Conservation (phyloP, 306 rosid species). For the Trichosanthes truncata region DNA sequence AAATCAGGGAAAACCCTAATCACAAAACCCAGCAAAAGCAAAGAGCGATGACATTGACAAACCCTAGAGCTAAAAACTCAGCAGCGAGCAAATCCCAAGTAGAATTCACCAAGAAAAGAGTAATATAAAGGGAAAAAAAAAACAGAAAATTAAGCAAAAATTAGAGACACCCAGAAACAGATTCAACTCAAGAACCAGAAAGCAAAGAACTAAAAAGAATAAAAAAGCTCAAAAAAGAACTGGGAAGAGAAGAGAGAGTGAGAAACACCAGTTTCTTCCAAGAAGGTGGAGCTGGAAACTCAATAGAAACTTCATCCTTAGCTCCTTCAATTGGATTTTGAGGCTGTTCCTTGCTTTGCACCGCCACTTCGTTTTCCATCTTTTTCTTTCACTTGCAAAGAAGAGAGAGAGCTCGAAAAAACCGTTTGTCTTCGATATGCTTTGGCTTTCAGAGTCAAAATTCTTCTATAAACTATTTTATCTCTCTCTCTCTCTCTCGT, state of each 20-base stretch:
- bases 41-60: background rate
- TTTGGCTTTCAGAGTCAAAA: background rate
- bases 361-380: background rate
- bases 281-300: slow-evolving; percentile 74
- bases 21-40: background rate
- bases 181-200: background rate
- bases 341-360: background rate
- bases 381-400: background rate
- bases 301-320: slow-evolving; percentile 44
- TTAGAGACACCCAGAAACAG: background rate
- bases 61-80: slow-evolving; percentile 6
- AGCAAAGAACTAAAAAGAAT: background rate
- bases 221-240: background rate
- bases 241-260: background rate
- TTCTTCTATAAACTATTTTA: background rate
- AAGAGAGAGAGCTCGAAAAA: background rate
- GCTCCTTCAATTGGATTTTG: slow-evolving; percentile 23
- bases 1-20: background rate
- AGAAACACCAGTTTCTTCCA: slow-evolving; percentile 83
- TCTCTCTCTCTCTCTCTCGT: slow-evolving; percentile 1
- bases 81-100: background rate
- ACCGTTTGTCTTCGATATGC: background rate
- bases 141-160: background rate
- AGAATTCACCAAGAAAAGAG: background rate
- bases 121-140: background rate